Evolutionary conservation across 129 eudicot genomes (phyloP).

Genomic region (Centella asiatica): DNA sequence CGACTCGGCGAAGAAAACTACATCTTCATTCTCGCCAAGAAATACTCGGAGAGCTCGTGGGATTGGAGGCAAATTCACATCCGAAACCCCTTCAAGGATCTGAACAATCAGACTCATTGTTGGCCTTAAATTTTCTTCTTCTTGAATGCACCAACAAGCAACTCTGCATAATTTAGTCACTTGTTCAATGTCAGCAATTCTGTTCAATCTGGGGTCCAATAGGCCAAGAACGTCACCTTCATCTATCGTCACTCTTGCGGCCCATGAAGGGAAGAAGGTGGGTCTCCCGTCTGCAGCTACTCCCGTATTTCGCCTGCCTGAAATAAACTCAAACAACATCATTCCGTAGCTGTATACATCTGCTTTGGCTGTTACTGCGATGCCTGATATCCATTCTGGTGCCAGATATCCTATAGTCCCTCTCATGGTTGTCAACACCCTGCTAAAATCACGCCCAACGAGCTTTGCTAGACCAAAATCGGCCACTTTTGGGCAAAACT

Average conservation of each 20-base stretch:
- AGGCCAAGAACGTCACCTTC: slow-evolving; percentile 66
- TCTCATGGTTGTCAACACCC: slow-evolving; percentile 58
- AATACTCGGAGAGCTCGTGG: slow-evolving; percentile 40
- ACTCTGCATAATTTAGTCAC: slow-evolving; percentile 48
- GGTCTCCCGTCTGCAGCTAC: slow-evolving; percentile 24
- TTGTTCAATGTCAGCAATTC: slow-evolving; percentile 42
- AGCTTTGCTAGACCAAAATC: slow-evolving; percentile 91
- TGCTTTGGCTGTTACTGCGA: slow-evolving; percentile 57
- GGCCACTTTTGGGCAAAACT: slow-evolving; percentile 48
- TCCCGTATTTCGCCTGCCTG: slow-evolving; percentile 48
- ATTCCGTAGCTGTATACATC: slow-evolving; percentile 77
- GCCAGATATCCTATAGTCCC: slow-evolving; percentile 73
- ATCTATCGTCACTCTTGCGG: slow-evolving; percentile 27
- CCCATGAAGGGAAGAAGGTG: slow-evolving; percentile 51
- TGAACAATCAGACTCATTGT: slow-evolving; percentile 59
- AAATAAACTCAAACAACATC: slow-evolving; percentile 62
- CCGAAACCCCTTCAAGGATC: slow-evolving; percentile 63
- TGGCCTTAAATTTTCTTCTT: slow-evolving; percentile 59
- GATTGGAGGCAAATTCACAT: slow-evolving; percentile 55
- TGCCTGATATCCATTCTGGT: slow-evolving; percentile 73
- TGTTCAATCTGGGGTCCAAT: slow-evolving; percentile 46
- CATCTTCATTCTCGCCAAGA: slow-evolving; percentile 27
- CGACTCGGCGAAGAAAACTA: slow-evolving; percentile 34
- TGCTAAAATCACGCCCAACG: slow-evolving; percentile 59
- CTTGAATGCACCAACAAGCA: slow-evolving; percentile 85